A percentile compares a stretch with the other conserved stretches of the same genome.
Conservation (phyloP, 2,329 filamentous ascomycete genomes). For the Trichoderma endophyticum region DNA sequence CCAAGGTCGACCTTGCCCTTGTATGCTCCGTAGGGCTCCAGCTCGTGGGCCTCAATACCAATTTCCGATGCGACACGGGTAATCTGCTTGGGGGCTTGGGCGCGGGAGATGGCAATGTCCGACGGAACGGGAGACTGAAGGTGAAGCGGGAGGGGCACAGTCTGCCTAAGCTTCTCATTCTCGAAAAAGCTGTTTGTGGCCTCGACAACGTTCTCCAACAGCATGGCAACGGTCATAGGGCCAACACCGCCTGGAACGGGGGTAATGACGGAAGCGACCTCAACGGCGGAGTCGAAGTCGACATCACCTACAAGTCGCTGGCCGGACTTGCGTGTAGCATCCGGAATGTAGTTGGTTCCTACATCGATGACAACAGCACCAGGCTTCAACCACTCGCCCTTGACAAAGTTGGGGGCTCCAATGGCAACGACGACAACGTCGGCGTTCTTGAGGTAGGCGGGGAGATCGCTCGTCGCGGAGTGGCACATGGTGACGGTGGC, state of each 20-base stretch:
- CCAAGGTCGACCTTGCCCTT: conserved; percentile 92
- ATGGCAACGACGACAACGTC: conserved; percentile 93
- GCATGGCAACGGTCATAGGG: conserved; percentile 98
- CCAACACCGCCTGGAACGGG: conserved; percentile 96
- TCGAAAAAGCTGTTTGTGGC: conserved; percentile 80
- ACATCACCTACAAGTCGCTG: conserved; percentile 92
- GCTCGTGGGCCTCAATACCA: conserved; percentile 81
- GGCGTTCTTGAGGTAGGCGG: conserved; percentile 72
- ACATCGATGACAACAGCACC: conserved; percentile 97
- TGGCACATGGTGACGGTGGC: conserved; percentile 97
- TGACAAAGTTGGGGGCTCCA: conserved; percentile 80
- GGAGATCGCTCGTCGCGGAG: conserved; percentile 74
- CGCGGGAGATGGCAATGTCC: conserved; percentile 86
- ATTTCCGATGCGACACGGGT: conserved; percentile 80
- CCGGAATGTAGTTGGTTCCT: conserved; percentile 92
- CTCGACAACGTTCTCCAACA: conserved; percentile 91
- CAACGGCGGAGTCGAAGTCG: conserved; percentile 77
- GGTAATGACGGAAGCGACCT: conserved; percentile 90
- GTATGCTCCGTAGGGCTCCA: conserved; percentile 91
- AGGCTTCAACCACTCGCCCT: conserved; percentile 92
- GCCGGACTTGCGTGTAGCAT: conserved; percentile 86
- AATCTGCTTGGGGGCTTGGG: conserved; percentile 89
- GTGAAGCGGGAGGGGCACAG: conserved; percentile 80
- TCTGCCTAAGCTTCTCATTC: conserved; percentile 73
- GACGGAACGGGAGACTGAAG: conserved; percentile 82